Percentiles rank a stretch among this genome's conserved stretches.
phyloP scores from a whole-genome alignment of 2,329 filamentous ascomycete species.

The Ceratocystis alfenasii region DNA sequence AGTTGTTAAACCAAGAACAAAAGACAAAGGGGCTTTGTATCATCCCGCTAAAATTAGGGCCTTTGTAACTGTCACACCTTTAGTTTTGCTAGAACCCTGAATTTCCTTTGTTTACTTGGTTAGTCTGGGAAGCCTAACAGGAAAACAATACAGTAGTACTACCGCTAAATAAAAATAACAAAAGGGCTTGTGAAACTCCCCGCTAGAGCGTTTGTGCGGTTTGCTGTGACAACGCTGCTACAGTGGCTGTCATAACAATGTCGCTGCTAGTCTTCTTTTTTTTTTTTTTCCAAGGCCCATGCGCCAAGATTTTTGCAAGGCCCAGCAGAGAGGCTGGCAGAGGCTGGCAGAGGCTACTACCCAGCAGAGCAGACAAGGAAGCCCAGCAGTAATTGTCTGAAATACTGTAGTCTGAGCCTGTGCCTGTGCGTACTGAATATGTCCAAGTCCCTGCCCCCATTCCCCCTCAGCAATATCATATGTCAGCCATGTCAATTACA shows the following conservation, averaged over 20 bases:
- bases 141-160: not conserved
- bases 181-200: slow-evolving; percentile 6
- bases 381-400: not conserved
- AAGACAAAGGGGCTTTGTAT: slow-evolving; percentile 2
- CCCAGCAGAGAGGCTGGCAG: not conserved
- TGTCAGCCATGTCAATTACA: too few species aligned
- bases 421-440: not conserved
- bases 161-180: not conserved
- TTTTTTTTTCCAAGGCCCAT: not conserved
- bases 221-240: slow-evolving; percentile 11
- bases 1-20: not conserved
- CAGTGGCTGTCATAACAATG: slow-evolving; percentile 6
- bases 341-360: not conserved
- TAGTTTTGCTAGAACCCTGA: not conserved
- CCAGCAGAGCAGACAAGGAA: not conserved
- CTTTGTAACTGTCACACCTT: not conserved
- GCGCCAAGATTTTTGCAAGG: not conserved
- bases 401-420: not conserved
- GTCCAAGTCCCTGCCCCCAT: not conserved
- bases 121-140: not conserved
- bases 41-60: not conserved
- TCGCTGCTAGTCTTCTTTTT: not conserved
- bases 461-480: too few species aligned
- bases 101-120: slow-evolving; percentile 1
- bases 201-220: slow-evolving; percentile 1